These are phyloP conservation scores for Prunella vulgaris DNA, from an alignment of 257 asterid species.

Conservation along the genomic window DNA sequence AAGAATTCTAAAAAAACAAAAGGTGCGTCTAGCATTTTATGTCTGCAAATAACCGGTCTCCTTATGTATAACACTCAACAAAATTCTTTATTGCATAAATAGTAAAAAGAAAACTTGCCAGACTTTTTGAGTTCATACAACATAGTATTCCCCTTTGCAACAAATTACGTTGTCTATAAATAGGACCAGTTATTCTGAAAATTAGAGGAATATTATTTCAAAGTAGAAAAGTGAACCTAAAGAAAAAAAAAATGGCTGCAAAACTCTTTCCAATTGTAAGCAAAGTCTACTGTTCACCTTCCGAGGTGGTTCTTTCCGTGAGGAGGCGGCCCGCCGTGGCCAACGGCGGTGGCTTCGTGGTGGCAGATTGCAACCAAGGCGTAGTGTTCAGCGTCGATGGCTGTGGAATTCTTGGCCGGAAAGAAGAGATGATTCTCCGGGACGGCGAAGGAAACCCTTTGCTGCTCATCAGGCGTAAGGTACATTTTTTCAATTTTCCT, in stretches of 20 bases:
- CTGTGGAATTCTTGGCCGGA: conserved; percentile 71
- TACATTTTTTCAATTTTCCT: conserved; percentile 2
- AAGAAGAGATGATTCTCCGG: conserved; percentile 52
- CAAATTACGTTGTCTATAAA: conserved; percentile 20
- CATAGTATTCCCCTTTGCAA: background rate
- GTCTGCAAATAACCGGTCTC: no score
- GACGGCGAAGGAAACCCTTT: conserved; percentile 54
- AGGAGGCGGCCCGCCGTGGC: conserved; percentile 74
- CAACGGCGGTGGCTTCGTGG: conserved; percentile 83
- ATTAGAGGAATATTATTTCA: background rate
- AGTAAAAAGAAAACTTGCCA: conserved; percentile 22
- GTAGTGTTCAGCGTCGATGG: conserved; percentile 64
- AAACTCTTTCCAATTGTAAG: conserved; percentile 54
- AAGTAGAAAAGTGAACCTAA: background rate
- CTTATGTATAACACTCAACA: background rate
- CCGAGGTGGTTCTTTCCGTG: conserved; percentile 50
- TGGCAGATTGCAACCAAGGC: conserved; percentile 41
- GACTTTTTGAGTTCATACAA: conserved; percentile 11
- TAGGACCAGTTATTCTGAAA: conserved; percentile 1
- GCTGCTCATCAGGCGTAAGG: conserved; percentile 74
- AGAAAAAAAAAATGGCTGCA: conserved; percentile 22
- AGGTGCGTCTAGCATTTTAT: no score
- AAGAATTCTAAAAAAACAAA: no score
- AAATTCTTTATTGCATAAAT: background rate
- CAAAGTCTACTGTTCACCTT: conserved; percentile 60